These are phyloP conservation scores for Sordaria brevicollis DNA, from an alignment of 495 filamentous ascomycete species.

Conservation along the genomic window DNA sequence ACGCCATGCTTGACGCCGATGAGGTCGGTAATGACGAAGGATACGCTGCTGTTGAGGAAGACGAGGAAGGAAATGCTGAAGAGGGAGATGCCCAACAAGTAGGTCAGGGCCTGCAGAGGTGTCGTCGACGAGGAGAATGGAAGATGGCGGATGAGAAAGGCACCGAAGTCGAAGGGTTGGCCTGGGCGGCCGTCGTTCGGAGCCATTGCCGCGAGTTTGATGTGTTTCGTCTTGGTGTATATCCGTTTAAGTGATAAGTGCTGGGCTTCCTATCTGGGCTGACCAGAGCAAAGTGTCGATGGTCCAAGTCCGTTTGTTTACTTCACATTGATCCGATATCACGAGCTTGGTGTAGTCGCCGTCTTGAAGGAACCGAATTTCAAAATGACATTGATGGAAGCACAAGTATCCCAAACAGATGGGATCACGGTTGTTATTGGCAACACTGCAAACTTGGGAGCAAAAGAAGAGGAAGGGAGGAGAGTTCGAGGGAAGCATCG, in stretches of 20 bases:
- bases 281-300: not conserved
- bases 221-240: not conserved
- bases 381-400: not conserved
- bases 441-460: not conserved
- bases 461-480: not conserved
- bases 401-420: not conserved
- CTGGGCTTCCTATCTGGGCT: not conserved
- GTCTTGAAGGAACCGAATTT: not conserved
- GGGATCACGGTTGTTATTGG: not conserved
- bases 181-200: not conserved
- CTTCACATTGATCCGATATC: not conserved
- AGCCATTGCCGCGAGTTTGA: not conserved
- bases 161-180: not conserved
- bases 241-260: not conserved
- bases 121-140: constrained; percentile 52
- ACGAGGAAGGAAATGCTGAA: constrained; percentile 97
- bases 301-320: not conserved
- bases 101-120: constrained; percentile 65
- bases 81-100: constrained; percentile 79
- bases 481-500: not conserved
- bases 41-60: constrained; percentile 88
- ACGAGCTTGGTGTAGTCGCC: not conserved
- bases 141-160: constrained; percentile 31
- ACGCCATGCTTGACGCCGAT: constrained; percentile 67
- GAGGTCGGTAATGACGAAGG: constrained; percentile 88